Evolutionary conservation across 139 green algal species (phyloP).

Genomic region (Coelastrella sp.): DNA sequence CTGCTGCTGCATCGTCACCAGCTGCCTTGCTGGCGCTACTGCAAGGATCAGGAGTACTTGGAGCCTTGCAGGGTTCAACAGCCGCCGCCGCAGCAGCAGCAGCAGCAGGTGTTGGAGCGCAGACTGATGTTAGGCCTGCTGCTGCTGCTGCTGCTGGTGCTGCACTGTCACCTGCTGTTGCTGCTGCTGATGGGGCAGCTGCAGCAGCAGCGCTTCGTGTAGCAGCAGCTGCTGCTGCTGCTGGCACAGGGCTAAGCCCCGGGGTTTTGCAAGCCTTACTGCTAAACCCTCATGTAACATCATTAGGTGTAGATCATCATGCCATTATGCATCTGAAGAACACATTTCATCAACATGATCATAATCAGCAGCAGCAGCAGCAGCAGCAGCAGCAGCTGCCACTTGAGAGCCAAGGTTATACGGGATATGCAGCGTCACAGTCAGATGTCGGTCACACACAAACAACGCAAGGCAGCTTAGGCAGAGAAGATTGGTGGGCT

Average conservation of each 20-base stretch:
- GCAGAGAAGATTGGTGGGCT: not conserved
- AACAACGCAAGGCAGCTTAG: not conserved
- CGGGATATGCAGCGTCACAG: not conserved
- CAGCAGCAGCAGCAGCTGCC: constrained; percentile 15
- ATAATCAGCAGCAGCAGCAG: constrained; percentile 12
- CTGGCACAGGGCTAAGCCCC: not conserved
- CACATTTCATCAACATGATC: too few relatives aligned
- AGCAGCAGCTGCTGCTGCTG: not conserved
- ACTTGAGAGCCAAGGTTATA: not conserved
- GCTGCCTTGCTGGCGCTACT: too few relatives aligned
- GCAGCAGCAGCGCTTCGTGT: too few relatives aligned
- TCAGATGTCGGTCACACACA: not conserved
- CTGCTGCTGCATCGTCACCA: not conserved
- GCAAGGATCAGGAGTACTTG: not conserved
- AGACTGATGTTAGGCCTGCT: not conserved
- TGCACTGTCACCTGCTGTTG: not conserved
- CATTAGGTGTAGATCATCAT: too few relatives aligned
- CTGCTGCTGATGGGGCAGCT: not conserved
- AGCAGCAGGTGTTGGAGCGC: not conserved
- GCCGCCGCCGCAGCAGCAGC: not conserved
- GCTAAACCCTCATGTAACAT: constrained; percentile 1
- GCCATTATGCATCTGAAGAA: too few relatives aligned
- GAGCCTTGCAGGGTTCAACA: not conserved
- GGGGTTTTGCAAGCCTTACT: not conserved
- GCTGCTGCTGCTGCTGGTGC: not conserved